Evolutionary conservation across 495 filamentous ascomycete species (phyloP).

Genomic region (Copromyces sp.): DNA sequence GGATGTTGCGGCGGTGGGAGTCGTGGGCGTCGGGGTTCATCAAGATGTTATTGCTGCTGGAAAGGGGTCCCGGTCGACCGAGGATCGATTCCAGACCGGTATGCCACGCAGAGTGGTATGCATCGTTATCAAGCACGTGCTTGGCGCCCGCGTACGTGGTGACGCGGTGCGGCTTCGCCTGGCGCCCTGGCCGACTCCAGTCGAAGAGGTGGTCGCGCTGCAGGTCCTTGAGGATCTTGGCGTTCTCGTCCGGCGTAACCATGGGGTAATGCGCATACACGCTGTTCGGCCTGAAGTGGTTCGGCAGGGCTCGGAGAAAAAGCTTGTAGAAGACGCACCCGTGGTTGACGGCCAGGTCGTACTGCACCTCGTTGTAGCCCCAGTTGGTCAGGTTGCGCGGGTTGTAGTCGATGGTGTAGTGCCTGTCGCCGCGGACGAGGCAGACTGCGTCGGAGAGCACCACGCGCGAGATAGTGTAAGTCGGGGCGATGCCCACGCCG

Average conservation of each 20-base stretch:
- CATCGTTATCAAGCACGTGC: conserved; percentile 47
- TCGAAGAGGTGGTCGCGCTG: conserved; percentile 61
- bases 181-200: conserved; percentile 51
- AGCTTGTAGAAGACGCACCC: conserved; percentile 84
- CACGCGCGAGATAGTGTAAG: conserved; percentile 72
- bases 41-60: conserved; percentile 33
- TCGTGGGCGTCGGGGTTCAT: conserved; percentile 40
- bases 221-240: conserved; percentile 62
- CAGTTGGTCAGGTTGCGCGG: conserved; percentile 73
- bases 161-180: conserved; percentile 43
- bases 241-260: conserved; percentile 59
- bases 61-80: conserved; percentile 45
- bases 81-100: conserved; percentile 41
- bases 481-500: conserved; percentile 71
- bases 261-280: conserved; percentile 86
- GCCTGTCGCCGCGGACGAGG: conserved; percentile 77
- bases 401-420: conserved; percentile 69
- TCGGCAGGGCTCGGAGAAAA: conserved; percentile 67
- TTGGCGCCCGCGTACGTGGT: conserved; percentile 52
- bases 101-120: conserved; percentile 59
- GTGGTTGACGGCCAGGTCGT: conserved; percentile 53
- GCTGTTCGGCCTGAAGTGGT: conserved; percentile 67
- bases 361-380: conserved; percentile 45
- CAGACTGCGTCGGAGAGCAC: conserved; percentile 80
- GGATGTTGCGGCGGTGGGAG: conserved; percentile 41